These are phyloP conservation scores for Pyrenophora teres DNA, from an alignment of 2,329 filamentous ascomycete species.

Conservation along the genomic window DNA sequence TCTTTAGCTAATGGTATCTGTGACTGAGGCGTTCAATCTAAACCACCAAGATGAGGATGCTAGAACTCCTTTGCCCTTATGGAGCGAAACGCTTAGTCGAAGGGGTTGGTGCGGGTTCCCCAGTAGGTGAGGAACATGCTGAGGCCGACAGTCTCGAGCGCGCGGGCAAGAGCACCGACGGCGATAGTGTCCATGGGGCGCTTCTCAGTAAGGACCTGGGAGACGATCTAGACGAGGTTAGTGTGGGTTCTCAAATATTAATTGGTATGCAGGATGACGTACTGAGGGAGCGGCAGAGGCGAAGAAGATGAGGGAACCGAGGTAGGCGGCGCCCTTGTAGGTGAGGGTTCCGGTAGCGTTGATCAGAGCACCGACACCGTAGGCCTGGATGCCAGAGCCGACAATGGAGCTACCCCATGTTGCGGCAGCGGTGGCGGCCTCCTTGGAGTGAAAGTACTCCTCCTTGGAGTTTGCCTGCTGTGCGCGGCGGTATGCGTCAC, in stretches of 20 bases:
- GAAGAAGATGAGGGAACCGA: constrained; percentile 88
- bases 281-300: constrained; percentile 87
- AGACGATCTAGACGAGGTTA: constrained; percentile 68
- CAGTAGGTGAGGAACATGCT: constrained; percentile 95
- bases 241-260: background rate
- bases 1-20: no score
- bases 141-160: constrained; percentile 91
- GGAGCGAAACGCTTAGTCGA: constrained; percentile 64
- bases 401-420: constrained; percentile 89
- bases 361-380: constrained; percentile 81
- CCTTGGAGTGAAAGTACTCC: constrained; percentile 93
- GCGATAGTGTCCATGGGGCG: constrained; percentile 88
- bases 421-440: constrained; percentile 83
- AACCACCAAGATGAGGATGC: constrained; percentile 30
- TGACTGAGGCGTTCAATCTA: constrained; percentile 29
- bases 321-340: constrained; percentile 96
- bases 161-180: constrained; percentile 79
- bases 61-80: constrained; percentile 24
- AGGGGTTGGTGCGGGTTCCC: constrained; percentile 93
- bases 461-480: constrained; percentile 92
- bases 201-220: constrained; percentile 88
- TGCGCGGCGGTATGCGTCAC: constrained; percentile 90
- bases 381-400: constrained; percentile 86
- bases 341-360: constrained; percentile 93
- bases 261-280: constrained; percentile 49